Conservation (phyloP, 305 asterid genomes). For the Solanum chacoense region DNA sequence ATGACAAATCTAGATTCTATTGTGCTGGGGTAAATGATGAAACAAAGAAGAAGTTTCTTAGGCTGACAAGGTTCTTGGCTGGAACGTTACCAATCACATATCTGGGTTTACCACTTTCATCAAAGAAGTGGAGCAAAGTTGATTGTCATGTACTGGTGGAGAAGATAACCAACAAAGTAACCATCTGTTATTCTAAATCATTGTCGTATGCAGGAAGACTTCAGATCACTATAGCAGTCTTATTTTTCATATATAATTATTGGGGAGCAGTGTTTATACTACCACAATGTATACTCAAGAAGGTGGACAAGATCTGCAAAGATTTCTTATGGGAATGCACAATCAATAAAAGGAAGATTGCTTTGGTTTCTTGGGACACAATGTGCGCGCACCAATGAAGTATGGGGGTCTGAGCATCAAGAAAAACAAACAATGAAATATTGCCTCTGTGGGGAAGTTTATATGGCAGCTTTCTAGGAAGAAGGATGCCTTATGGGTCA, state of each 20-base stretch:
- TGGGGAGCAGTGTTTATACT: background rate
- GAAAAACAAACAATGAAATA: background rate
- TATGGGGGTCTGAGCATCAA: background rate
- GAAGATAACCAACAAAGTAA: background rate
- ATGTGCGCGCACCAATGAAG: background rate
- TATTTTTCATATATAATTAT: too few relatives aligned
- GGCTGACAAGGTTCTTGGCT: background rate
- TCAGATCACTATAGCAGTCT: too few relatives aligned
- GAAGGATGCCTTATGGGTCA: too few relatives aligned
- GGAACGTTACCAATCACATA: background rate
- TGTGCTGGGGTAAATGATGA: too few relatives aligned
- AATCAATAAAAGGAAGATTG: too few relatives aligned
- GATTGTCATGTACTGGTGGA: background rate
- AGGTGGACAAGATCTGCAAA: background rate
- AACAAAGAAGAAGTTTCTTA: background rate
- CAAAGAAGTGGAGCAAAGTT: background rate
- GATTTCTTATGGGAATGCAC: background rate
- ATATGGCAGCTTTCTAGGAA: background rate
- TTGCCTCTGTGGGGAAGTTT: background rate
- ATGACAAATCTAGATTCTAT: too few relatives aligned
- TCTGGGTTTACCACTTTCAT: background rate
- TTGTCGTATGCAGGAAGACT: background rate
- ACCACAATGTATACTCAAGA: too few relatives aligned
- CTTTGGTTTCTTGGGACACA: background rate
- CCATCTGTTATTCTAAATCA: background rate